Evolutionary conservation across 495 filamentous ascomycete species (phyloP).

Genomic region (Hypomontagnella submonticulosa): DNA sequence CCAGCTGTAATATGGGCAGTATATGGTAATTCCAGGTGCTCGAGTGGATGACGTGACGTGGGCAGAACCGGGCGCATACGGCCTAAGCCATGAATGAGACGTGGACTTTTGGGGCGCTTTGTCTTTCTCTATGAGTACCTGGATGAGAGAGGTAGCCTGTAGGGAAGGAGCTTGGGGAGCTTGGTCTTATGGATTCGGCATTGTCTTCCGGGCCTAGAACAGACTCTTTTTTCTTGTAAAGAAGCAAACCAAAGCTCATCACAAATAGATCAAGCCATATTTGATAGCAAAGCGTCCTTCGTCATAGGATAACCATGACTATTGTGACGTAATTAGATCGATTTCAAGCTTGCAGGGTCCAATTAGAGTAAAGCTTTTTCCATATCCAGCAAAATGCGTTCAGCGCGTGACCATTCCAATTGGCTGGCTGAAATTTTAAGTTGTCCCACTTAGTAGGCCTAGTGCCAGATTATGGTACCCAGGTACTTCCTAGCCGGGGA

Average conservation of each 20-base stretch:
- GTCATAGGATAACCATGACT: constrained; percentile 14
- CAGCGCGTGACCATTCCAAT: constrained; percentile 14
- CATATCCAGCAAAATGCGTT: background rate
- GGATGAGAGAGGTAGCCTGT: no score
- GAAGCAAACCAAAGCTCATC: background rate
- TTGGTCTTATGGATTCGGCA: background rate
- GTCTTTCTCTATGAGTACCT: no score
- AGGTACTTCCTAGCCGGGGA: background rate
- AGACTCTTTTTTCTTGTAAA: constrained; percentile 1
- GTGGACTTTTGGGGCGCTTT: background rate
- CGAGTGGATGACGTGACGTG: constrained; percentile 35
- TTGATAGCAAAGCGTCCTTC: background rate
- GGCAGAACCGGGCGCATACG: constrained; percentile 12
- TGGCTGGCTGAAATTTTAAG: background rate
- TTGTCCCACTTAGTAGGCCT: background rate
- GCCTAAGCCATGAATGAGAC: constrained; percentile 13
- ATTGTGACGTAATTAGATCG: constrained; percentile 21
- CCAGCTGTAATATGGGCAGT: constrained; percentile 1
- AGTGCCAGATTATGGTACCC: background rate
- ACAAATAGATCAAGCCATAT: no score
- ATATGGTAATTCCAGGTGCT: constrained; percentile 3
- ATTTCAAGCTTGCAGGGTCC: background rate
- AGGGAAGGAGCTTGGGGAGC: no score
- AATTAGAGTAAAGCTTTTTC: background rate
- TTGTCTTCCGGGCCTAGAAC: constrained; percentile 4